Evolutionary conservation across 352 stramenopile genomes (phyloP).

Genomic region (Pythium insidiosum): DNA sequence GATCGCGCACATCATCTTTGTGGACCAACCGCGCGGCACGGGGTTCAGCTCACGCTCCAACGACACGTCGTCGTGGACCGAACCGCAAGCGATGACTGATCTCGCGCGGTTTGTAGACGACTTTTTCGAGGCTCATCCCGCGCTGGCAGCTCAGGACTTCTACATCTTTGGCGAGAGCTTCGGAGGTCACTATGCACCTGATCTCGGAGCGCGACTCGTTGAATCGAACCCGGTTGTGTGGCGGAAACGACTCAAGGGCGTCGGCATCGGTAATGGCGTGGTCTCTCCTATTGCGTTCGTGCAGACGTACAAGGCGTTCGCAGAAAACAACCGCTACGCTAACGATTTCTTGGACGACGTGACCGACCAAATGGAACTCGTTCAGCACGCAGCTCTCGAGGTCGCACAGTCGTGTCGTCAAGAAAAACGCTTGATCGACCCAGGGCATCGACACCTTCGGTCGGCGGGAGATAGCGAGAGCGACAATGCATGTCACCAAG

Average conservation of each 20-base stretch:
- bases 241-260: slow-evolving; percentile 49
- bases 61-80: slow-evolving; percentile 24
- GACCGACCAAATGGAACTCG: not conserved
- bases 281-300: slow-evolving; percentile 42
- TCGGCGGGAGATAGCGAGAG: slow-evolving; percentile 1
- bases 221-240: slow-evolving; percentile 19
- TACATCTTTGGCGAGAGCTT: slow-evolving; percentile 96
- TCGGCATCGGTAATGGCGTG: slow-evolving; percentile 80
- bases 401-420: slow-evolving; percentile 1
- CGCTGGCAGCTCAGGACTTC: slow-evolving; percentile 49
- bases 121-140: slow-evolving; percentile 40
- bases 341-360: slow-evolving; percentile 23
- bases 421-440: not conserved
- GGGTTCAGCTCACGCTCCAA: slow-evolving; percentile 34
- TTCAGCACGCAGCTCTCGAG: not conserved
- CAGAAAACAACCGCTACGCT: slow-evolving; percentile 27
- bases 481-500: slow-evolving; percentile 15
- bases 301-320: slow-evolving; percentile 46
- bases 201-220: slow-evolving; percentile 76
- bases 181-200: slow-evolving; percentile 92
- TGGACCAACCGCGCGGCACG: slow-evolving; percentile 91
- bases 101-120: slow-evolving; percentile 39
- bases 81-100: slow-evolving; percentile 31
- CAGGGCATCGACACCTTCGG: no score
- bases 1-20: slow-evolving; percentile 93